Base-by-base conservation (phyloP, 2,329 filamentous ascomycete genomes). In the Cladosporium cucumerinum region DNA sequence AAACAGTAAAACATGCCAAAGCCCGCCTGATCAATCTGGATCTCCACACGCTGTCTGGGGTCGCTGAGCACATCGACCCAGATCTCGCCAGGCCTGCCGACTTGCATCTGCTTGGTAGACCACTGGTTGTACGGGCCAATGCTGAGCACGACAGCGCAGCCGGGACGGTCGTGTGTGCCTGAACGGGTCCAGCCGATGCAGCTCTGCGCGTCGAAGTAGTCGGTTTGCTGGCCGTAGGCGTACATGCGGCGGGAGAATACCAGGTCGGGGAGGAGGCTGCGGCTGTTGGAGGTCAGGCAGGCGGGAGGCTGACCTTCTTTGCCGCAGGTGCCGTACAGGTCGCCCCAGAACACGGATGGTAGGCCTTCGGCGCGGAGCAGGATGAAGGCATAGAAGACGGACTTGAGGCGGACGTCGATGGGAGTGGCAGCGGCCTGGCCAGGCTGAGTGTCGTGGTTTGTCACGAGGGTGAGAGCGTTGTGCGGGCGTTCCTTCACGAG, bases 281-380 rank as follows among this genome's bases (percentile, higher is more conserved):
- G 65, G 21, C 57, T 58, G 32, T 63, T 52, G 8, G 65, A 63
- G n/a, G 67, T 66, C 18, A 66, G 62, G 46, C 72, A 76, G 18
- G 71, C 71, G 52, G 86, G 86, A 3, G 77, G 78, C 65, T 84
- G 80, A 4, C 82, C 78, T n/a, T 81, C 78, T 28, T 83, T 78
- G 57, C 77, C 81, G 59, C 80, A 78, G 57, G 87, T 86, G 25
- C 88, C 88, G 74, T 89, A 90, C 0, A 91, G 74, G 71, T 91
- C 88, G 26, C 88, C 87, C 72, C 87, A 91, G 74, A 92, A 92
- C 39, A 90, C 78, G 69, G 86, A 90, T 0, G 89, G 89, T 30
- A 86, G 82, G 18, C 88, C 88, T 36, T 85, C 79, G 58, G 81
- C 76, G 14, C 87, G 84, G 28, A 92, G 84, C 1, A 93, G 83